phyloP scores from a whole-genome alignment of 2,329 filamentous ascomycete genomes.

The Penicillium griseofulvum region DNA sequence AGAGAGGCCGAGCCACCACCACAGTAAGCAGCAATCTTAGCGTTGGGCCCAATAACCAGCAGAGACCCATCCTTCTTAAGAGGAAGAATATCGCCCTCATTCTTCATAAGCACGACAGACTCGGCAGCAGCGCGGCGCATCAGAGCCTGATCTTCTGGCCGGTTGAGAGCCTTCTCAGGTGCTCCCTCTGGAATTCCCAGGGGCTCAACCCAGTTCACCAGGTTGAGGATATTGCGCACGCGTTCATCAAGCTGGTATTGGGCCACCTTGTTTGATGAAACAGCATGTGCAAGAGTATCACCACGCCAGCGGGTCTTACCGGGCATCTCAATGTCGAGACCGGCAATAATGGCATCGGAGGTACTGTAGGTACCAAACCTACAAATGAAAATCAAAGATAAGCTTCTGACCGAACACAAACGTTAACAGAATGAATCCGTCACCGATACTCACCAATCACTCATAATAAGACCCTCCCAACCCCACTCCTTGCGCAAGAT shows the following conservation, averaged over 20 bases:
- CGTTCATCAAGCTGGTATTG: slow-evolving; percentile 57
- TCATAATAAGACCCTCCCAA: slow-evolving; percentile 48
- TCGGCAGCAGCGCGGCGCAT: slow-evolving; percentile 66
- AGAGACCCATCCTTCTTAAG: slow-evolving; percentile 47
- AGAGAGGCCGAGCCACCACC: slow-evolving; percentile 65
- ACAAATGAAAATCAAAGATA: background rate
- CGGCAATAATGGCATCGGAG: slow-evolving; percentile 45
- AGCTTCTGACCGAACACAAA: background rate
- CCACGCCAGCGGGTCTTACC: slow-evolving; percentile 47
- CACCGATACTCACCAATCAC: slow-evolving; percentile 40
- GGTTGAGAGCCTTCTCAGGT: slow-evolving; percentile 56
- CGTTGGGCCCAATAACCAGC: slow-evolving; percentile 56
- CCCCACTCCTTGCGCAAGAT: slow-evolving; percentile 48
- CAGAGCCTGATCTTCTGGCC: slow-evolving; percentile 60
- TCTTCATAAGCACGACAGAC: slow-evolving; percentile 71
- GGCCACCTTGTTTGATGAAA: slow-evolving; percentile 57
- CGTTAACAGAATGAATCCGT: background rate
- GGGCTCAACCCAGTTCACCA: slow-evolving; percentile 58
- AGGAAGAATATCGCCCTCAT: slow-evolving; percentile 63
- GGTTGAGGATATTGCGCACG: slow-evolving; percentile 57
- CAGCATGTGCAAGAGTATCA: slow-evolving; percentile 41
- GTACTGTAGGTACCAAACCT: slow-evolving; percentile 50
- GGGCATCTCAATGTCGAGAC: slow-evolving; percentile 50
- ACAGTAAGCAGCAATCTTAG: slow-evolving; percentile 49
- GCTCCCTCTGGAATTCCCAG: slow-evolving; percentile 56